Evolutionary conservation across 345 rosid genomes (phyloP).

Genomic region (Pseudoturritis turrita): DNA sequence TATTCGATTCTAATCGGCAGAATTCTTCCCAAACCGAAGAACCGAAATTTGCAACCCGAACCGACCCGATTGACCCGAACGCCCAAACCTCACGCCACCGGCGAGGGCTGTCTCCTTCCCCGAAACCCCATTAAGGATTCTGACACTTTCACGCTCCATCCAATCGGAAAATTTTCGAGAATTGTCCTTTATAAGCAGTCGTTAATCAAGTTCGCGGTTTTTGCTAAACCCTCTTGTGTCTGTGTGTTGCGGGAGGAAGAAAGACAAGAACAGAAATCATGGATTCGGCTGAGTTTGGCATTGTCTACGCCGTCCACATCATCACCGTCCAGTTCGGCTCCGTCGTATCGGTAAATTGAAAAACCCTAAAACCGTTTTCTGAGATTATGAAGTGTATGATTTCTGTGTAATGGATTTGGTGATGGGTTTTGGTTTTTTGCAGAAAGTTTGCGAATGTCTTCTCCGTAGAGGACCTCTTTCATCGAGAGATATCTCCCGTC

Average conservation of each 20-base stretch:
- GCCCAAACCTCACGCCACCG: too few relatives aligned
- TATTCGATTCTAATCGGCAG: too few relatives aligned
- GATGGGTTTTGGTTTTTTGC: slow-evolving; percentile 6
- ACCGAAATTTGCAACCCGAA: too few relatives aligned
- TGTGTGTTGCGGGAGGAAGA: too few relatives aligned
- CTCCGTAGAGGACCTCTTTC: slow-evolving; percentile 61
- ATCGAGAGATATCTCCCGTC: slow-evolving; percentile 41
- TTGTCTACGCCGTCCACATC: slow-evolving; percentile 65
- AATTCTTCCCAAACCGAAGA: too few relatives aligned
- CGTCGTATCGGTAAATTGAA: slow-evolving; percentile 56
- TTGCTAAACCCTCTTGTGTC: too few relatives aligned
- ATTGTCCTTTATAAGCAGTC: neutral
- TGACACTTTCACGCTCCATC: too few relatives aligned
- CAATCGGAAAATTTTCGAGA: too few relatives aligned
- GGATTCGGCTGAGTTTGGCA: slow-evolving; percentile 50
- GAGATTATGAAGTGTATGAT: neutral
- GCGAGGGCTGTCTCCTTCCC: too few relatives aligned
- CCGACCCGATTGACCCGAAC: too few relatives aligned
- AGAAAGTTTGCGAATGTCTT: slow-evolving; percentile 88
- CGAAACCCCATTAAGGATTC: too few relatives aligned
- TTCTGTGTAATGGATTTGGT: neutral
- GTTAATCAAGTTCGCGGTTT: neutral
- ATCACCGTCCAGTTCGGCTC: slow-evolving; percentile 75
- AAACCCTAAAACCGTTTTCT: neutral
- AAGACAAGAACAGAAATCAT: neutral